These are phyloP conservation scores for Aspergillus brunneoviolaceus DNA, from an alignment of 2,329 filamentous ascomycete genomes.

Conservation along the genomic window DNA sequence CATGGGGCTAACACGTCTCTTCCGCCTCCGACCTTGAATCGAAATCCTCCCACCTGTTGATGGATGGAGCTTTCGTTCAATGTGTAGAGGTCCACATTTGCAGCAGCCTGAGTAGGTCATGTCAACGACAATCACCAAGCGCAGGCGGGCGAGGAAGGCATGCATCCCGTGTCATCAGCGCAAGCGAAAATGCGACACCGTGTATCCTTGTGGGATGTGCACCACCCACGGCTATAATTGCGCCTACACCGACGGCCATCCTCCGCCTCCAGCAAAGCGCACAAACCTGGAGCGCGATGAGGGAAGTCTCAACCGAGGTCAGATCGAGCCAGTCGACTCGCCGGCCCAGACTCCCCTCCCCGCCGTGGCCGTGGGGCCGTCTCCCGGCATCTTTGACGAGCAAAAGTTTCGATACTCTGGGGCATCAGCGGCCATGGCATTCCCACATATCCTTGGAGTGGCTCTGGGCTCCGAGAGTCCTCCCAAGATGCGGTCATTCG, in stretches of 20 bases:
- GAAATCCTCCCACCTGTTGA: too few relatives aligned
- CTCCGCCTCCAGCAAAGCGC: slow-evolving; percentile 15
- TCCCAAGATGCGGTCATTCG: slow-evolving; percentile 27
- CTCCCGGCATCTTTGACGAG: slow-evolving; percentile 30
- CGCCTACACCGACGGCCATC: slow-evolving; percentile 22
- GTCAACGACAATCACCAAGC: slow-evolving; percentile 22
- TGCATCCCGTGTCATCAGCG: slow-evolving; percentile 35
- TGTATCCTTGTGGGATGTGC: slow-evolving; percentile 33
- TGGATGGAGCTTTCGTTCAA: too few relatives aligned
- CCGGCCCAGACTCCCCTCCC: too few relatives aligned
- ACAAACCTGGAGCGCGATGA: slow-evolving; percentile 8
- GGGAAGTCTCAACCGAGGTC: not conserved
- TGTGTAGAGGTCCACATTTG: too few relatives aligned
- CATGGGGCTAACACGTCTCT: too few relatives aligned
- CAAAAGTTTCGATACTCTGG: slow-evolving; percentile 29
- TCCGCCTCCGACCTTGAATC: too few relatives aligned
- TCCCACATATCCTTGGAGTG: slow-evolving; percentile 29
- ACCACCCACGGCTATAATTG: slow-evolving; percentile 30
- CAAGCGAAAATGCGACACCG: slow-evolving; percentile 34
- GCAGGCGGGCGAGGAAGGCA: slow-evolving; percentile 32
- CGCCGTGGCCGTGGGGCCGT: not conserved
- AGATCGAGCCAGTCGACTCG: too few relatives aligned
- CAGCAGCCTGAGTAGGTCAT: slow-evolving; percentile 10
- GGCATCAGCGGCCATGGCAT: slow-evolving; percentile 32
- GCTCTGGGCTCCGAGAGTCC: slow-evolving; percentile 28